Evolutionary conservation across 2,329 filamentous ascomycete species (phyloP).

Genomic region (Lomentospora prolificans): DNA sequence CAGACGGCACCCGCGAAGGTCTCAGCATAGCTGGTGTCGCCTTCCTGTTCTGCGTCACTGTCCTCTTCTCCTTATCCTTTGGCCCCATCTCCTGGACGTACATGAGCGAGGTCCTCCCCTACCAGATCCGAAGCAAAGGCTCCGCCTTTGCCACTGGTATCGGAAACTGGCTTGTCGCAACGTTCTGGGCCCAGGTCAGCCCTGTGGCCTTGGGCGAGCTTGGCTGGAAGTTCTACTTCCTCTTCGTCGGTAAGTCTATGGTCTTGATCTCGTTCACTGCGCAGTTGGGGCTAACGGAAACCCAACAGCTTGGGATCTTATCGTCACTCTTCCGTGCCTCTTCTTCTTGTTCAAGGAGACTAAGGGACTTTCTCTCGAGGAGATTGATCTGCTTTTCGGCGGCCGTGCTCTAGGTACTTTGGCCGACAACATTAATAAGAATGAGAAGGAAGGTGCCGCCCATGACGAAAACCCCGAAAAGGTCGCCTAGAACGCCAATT

Average conservation of each 20-base stretch:
- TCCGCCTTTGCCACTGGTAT: conserved; percentile 26
- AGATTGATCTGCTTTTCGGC: conserved; percentile 42
- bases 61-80: conserved; percentile 50
- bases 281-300: not conserved
- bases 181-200: conserved; percentile 48
- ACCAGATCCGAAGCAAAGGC: conserved; percentile 46
- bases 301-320: conserved; percentile 22
- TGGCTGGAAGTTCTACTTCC: conserved; percentile 27
- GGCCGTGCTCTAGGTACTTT: conserved; percentile 23
- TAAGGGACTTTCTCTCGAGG: conserved; percentile 39
- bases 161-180: conserved; percentile 21
- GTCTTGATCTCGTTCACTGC: not conserved
- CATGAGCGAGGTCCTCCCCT: conserved; percentile 57
- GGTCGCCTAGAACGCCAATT: no score
- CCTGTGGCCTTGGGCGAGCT: conserved; percentile 35
- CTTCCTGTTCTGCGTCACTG: conserved; percentile 53
- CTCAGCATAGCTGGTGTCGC: conserved; percentile 53
- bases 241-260: conserved; percentile 18
- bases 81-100: conserved; percentile 55
- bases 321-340: conserved; percentile 29
- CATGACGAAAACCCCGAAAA: conserved; percentile 9
- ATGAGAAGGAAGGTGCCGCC: conserved; percentile 5
- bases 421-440: conserved; percentile 17
- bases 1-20: conserved; percentile 27
- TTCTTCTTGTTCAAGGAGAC: conserved; percentile 42